Conservation (phyloP, 306 rosid genomes). For the Acacia melanoxylon region DNA sequence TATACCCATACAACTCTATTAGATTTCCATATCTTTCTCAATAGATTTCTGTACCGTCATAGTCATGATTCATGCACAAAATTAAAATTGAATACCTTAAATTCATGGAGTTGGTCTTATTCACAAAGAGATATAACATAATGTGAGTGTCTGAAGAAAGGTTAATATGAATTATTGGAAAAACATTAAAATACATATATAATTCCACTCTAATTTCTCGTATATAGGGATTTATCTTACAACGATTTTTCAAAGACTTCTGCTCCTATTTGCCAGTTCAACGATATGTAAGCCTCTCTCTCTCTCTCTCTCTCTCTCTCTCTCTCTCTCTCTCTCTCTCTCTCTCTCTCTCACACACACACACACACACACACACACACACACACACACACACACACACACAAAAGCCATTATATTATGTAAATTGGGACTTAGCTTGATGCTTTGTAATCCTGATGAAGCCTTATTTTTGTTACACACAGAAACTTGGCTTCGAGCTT, state of each 20-base stretch:
- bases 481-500: slow-evolving; percentile 75
- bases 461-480: slow-evolving; percentile 2
- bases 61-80: neutral
- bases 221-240: slow-evolving; percentile 84
- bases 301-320: neutral
- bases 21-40: no score
- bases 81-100: neutral
- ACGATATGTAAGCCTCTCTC: slow-evolving; percentile 49
- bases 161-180: neutral
- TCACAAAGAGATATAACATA: neutral
- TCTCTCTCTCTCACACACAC: no score
- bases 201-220: slow-evolving; percentile 10
- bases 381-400: no score
- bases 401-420: neutral
- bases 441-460: neutral
- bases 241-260: slow-evolving; percentile 62
- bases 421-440: neutral
- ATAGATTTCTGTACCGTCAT: no score
- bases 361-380: no score
- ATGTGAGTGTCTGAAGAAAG: no score
- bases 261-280: slow-evolving; percentile 34
- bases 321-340: no score
- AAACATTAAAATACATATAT: neutral
- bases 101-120: neutral
- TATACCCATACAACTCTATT: neutral